Conservation (phyloP, 129 eudicot species). For the Arctium minus region DNA sequence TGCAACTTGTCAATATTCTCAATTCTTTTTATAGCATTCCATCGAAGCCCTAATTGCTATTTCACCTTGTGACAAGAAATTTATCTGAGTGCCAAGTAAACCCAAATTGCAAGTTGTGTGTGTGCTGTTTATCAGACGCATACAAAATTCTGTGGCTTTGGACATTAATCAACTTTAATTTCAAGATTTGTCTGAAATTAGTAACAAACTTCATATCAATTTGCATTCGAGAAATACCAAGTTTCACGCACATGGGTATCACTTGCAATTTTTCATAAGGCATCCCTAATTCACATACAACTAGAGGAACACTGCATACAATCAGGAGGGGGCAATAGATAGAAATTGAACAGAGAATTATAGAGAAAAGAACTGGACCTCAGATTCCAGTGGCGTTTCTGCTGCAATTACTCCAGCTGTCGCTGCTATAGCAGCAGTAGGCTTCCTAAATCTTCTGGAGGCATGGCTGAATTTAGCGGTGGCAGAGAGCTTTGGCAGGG, state of each 20-base stretch:
- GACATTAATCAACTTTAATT: conserved; percentile 5
- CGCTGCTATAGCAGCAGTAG: conserved; percentile 13
- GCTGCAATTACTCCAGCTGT: conserved; percentile 19
- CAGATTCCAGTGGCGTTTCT: conserved; percentile 24
- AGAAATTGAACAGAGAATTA: neutral
- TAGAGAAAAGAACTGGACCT: conserved; percentile 6
- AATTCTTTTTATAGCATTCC: neutral
- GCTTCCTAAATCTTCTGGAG: conserved; percentile 1
- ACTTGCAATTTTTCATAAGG: neutral
- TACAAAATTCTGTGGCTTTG: too few species aligned
- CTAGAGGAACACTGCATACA: neutral
- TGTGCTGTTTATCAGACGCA: neutral
- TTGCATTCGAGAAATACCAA: neutral
- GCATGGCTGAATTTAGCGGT: conserved; percentile 3
- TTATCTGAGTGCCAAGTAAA: too few species aligned
- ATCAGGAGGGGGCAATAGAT: neutral
- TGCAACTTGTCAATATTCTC: neutral
- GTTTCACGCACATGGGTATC: neutral
- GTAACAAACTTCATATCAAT: neutral
- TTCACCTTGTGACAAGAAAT: neutral
- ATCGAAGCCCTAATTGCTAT: neutral
- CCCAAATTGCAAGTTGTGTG: neutral
- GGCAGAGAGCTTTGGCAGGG: neutral
- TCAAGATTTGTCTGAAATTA: neutral
- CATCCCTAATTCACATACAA: neutral